phyloP scores from a whole-genome alignment of 2,329 filamentous ascomycete species.

The Fusarium sp. region DNA sequence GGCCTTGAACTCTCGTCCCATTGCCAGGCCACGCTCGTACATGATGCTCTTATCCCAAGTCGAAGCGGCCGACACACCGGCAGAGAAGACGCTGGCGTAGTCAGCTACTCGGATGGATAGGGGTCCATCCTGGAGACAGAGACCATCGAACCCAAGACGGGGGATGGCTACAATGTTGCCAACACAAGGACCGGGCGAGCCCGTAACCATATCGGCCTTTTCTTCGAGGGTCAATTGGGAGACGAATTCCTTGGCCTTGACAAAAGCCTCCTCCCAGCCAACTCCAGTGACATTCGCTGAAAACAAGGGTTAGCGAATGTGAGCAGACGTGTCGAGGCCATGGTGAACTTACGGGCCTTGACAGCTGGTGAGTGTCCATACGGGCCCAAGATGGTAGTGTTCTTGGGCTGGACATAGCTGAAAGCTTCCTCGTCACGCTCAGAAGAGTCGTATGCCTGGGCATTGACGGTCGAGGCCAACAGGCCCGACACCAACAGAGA shows the following conservation, averaged over 20 bases:
- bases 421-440: slow-evolving; percentile 52
- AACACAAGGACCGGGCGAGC: slow-evolving; percentile 53
- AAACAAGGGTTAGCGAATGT: slow-evolving; percentile 22
- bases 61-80: slow-evolving; percentile 74
- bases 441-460: slow-evolving; percentile 47
- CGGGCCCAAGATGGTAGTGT: slow-evolving; percentile 58
- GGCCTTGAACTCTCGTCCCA: slow-evolving; percentile 74
- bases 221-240: slow-evolving; percentile 49
- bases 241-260: slow-evolving; percentile 55
- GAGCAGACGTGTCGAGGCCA: not conserved
- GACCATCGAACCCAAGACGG: slow-evolving; percentile 59
- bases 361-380: slow-evolving; percentile 58
- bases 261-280: slow-evolving; percentile 56
- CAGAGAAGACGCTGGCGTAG: slow-evolving; percentile 62
- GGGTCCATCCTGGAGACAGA: slow-evolving; percentile 60
- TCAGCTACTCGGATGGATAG: slow-evolving; percentile 53
- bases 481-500: slow-evolving; percentile 58
- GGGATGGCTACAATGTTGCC: slow-evolving; percentile 57
- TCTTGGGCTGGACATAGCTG: slow-evolving; percentile 58
- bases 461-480: slow-evolving; percentile 47
- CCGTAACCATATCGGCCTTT: slow-evolving; percentile 55
- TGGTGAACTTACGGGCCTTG: slow-evolving; percentile 55
- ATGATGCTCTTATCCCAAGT: slow-evolving; percentile 81
- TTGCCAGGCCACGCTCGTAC: slow-evolving; percentile 70
- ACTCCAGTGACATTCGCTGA: slow-evolving; percentile 57